Percentiles rank a stretch among this genome's conserved stretches.
Conservation (phyloP, 352 stramenopile genomes). For the Bremia lactucae region DNA sequence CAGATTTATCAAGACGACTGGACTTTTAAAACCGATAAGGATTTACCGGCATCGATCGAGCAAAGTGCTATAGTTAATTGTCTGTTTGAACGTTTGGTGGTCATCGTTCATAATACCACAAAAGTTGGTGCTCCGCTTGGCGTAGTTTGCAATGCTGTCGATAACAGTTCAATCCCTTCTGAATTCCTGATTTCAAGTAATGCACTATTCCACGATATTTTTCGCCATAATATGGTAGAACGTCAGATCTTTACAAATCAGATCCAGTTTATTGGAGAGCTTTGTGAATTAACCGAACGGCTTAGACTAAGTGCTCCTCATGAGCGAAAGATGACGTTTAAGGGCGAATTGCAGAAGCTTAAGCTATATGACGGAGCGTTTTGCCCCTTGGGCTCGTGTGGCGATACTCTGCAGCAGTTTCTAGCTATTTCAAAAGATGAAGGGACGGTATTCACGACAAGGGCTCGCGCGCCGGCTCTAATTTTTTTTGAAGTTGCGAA, state of each 20-base stretch:
- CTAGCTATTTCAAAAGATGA: conserved; percentile 52
- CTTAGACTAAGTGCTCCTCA: conserved; percentile 44
- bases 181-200: conserved; percentile 34
- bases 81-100: conserved; percentile 49
- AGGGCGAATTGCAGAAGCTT: conserved; percentile 47
- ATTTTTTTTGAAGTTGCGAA: conserved; percentile 79
- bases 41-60: conserved; percentile 49
- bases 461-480: conserved; percentile 68
- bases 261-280: conserved; percentile 55
- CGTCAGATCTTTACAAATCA: conserved; percentile 52
- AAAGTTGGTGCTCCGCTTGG: conserved; percentile 33
- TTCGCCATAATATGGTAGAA: conserved; percentile 19
- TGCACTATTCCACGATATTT: conserved; percentile 23
- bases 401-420: conserved; percentile 50
- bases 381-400: conserved; percentile 56
- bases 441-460: conserved; percentile 82
- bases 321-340: conserved; percentile 50
- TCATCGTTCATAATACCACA: conserved; percentile 31
- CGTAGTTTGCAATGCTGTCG: conserved; percentile 48
- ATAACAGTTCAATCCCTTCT: conserved; percentile 28
- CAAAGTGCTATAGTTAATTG: conserved; percentile 52
- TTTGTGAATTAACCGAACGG: conserved; percentile 68
- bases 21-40: conserved; percentile 47
- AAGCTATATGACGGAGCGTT: conserved; percentile 47
- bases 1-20: conserved; percentile 53